These are phyloP conservation scores for Fusarium sp. DNA, from an alignment of 2,329 filamentous ascomycete species.

Conservation along the genomic window DNA sequence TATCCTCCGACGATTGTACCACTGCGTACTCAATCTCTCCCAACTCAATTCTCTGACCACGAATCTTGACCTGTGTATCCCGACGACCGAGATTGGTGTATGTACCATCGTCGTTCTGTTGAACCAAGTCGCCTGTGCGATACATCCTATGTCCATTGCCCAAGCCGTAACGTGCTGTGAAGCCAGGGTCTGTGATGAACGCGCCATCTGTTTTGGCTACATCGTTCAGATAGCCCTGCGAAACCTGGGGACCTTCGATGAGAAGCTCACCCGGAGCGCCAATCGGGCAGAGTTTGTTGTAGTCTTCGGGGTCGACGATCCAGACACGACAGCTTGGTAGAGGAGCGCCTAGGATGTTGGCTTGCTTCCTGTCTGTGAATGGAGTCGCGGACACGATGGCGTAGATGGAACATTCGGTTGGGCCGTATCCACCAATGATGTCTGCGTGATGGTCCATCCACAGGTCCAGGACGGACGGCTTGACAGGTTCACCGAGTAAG, in stretches of 20 bases:
- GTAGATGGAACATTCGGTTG: not conserved
- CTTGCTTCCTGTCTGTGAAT: not conserved
- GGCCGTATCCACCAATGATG: not conserved
- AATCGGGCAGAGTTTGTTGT: not conserved
- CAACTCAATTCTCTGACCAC: not conserved
- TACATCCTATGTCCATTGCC: not conserved
- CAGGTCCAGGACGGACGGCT: not conserved
- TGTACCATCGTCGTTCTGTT: not conserved
- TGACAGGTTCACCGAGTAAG: not conserved
- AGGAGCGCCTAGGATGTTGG: not conserved
- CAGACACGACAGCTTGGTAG: not conserved
- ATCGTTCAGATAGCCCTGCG: not conserved
- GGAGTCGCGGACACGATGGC: not conserved
- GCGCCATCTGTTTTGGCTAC: not conserved
- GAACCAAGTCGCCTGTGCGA: not conserved
- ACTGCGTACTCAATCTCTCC: slow-evolving; percentile 5
- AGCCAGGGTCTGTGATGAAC: not conserved
- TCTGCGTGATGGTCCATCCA: not conserved
- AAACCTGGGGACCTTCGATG: not conserved
- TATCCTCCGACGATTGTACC: not conserved
- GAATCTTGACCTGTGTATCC: not conserved
- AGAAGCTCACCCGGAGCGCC: not conserved
- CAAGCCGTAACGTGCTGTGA: not conserved
- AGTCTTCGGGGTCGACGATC: not conserved
- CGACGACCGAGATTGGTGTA: not conserved